Percentiles rank a stretch among this genome's conserved stretches.
These are phyloP conservation scores for Alternaria sp. DNA, from an alignment of 2,329 filamentous ascomycete genomes.

Conservation along the genomic window DNA sequence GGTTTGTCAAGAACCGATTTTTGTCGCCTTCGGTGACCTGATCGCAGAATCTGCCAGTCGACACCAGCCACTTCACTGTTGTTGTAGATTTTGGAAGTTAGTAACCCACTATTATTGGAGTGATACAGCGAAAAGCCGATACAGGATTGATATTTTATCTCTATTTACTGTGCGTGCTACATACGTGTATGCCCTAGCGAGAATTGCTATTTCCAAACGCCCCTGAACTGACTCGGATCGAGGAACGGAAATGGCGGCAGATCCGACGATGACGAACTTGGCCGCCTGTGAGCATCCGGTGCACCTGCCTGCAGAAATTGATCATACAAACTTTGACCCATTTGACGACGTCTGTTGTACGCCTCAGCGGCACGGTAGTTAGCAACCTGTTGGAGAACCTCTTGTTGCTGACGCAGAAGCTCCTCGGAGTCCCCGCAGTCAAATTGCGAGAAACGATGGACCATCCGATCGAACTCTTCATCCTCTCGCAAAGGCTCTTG, in stretches of 20 bases:
- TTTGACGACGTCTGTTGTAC: neutral
- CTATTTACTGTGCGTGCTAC: neutral
- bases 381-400: neutral
- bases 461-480: neutral
- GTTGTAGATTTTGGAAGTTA: too few relatives aligned
- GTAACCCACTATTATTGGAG: too few relatives aligned
- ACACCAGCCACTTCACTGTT: neutral
- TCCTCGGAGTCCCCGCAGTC: neutral
- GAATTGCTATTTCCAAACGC: neutral
- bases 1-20: neutral
- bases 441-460: neutral
- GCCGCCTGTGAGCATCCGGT: neutral
- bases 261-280: neutral
- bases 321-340: neutral
- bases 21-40: neutral
- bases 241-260: neutral
- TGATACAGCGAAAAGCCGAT: too few relatives aligned
- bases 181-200: neutral
- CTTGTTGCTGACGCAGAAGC: neutral
- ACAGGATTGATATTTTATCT: neutral
- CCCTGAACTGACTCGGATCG: neutral
- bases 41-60: neutral
- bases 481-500: accelerated
- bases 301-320: neutral
- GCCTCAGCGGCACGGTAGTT: neutral